A percentile compares a stretch with the other conserved stretches of the same genome.
These are phyloP conservation scores for Sclerotinia spermophila DNA, from an alignment of 2,329 filamentous ascomycete species.

Conservation along the genomic window DNA sequence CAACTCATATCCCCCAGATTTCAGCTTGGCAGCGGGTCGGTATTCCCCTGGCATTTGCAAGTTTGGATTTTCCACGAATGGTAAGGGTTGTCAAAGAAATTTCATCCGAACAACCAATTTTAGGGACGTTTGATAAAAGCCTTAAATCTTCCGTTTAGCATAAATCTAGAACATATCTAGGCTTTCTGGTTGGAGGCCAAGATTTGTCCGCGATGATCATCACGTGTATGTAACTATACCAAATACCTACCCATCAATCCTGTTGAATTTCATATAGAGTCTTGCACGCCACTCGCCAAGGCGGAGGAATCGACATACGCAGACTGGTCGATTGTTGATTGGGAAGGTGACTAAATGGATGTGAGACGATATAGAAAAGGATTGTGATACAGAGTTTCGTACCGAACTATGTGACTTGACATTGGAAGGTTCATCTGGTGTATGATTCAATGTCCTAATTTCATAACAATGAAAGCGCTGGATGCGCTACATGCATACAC, in stretches of 20 bases:
- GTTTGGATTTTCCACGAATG: not conserved
- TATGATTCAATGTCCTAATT: not conserved
- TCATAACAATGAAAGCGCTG: not conserved
- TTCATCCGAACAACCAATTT: not conserved
- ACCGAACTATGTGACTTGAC: not conserved
- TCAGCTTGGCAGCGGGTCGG: not conserved
- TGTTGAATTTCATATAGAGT: not conserved
- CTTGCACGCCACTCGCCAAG: not conserved
- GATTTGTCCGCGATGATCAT: slow-evolving; percentile 3
- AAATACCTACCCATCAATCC: not conserved
- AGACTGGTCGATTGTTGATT: not conserved
- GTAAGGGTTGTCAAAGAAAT: not conserved
- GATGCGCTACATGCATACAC: not conserved
- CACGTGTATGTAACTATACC: not conserved
- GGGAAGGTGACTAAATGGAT: not conserved
- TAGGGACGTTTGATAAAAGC: not conserved
- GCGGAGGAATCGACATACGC: not conserved
- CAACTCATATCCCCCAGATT: not conserved
- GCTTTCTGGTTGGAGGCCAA: slow-evolving; percentile 9
- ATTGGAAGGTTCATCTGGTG: no score
- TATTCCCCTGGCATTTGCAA: not conserved
- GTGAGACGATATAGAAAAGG: not conserved
- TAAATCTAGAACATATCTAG: not conserved
- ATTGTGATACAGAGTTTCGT: not conserved
- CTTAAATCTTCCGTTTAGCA: slow-evolving; percentile 4